Evolutionary conservation across 2,329 filamentous ascomycete genomes (phyloP).

Genomic region (Coniochaeta pulveracea): DNA sequence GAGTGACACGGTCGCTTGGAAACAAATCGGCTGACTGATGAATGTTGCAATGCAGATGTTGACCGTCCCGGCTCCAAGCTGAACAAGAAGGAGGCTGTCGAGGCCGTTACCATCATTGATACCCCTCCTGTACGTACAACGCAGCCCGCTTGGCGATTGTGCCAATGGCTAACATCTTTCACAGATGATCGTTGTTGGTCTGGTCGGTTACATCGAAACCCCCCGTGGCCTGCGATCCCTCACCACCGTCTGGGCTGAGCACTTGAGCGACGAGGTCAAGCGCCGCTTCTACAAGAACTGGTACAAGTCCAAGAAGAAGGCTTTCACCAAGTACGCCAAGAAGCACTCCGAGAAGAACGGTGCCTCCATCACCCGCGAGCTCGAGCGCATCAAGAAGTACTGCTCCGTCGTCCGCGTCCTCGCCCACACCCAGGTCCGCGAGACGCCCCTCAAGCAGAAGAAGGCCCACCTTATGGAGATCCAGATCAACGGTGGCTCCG

Average conservation of each 20-base stretch:
- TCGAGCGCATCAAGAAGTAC: constrained; percentile 99
- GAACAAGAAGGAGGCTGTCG: constrained; percentile 97
- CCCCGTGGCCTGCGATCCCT: constrained; percentile 98
- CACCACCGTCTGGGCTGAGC: constrained; percentile 99
- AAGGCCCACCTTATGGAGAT: constrained; percentile 99
- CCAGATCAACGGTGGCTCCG: constrained; percentile 95
- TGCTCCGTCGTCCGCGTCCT: constrained; percentile 98
- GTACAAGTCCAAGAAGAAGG: constrained; percentile 99
- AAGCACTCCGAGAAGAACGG: constrained; percentile 94
- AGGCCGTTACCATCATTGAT: constrained; percentile 80
- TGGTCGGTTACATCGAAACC: constrained; percentile 99
- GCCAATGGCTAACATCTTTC: constrained; percentile 60
- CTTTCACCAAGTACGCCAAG: constrained; percentile 99
- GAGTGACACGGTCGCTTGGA: no score
- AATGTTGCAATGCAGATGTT: no score
- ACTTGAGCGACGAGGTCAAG: constrained; percentile 97
- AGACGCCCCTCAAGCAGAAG: constrained; percentile 99
- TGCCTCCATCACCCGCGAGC: constrained; percentile 85
- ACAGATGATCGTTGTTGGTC: constrained; percentile 98
- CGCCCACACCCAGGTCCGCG: constrained; percentile 98
- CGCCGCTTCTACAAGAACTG: constrained; percentile 99
- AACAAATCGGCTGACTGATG: no score
- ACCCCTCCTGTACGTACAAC: constrained; percentile 90
- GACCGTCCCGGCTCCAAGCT: constrained; percentile 98
- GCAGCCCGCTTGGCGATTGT: constrained; percentile 66